A percentile compares a stretch with the other conserved stretches of the same genome.
phyloP scores from a whole-genome alignment of 192 early-diverging fungal species.

The Lobosporangium transversale region DNA sequence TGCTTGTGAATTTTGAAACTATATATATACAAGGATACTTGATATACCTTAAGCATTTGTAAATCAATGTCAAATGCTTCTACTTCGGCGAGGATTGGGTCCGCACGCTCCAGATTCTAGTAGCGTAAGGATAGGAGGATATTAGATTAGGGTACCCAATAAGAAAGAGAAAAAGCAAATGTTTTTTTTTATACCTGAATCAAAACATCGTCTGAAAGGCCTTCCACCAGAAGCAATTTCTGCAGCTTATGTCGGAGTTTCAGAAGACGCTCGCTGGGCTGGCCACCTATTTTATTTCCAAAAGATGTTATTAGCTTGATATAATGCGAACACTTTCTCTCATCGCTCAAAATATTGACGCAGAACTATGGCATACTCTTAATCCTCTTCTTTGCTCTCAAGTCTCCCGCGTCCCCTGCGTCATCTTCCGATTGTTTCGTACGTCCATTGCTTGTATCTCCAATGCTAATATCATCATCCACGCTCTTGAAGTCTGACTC shows the following conservation, averaged over 20 bases:
- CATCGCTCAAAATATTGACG: too few relatives aligned
- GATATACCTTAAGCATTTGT: conserved; percentile 50
- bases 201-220: conserved; percentile 33
- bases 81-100: conserved; percentile 49
- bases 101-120: conserved; percentile 42
- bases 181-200: conserved; percentile 28
- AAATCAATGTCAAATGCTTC: conserved; percentile 52
- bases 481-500: conserved; percentile 37
- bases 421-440: conserved; percentile 31
- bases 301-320: too few relatives aligned
- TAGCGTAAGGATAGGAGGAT: not conserved
- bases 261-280: conserved; percentile 39
- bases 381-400: conserved; percentile 29
- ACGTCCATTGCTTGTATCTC: conserved; percentile 11
- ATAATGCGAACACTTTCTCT: too few relatives aligned
- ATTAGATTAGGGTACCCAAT: not conserved
- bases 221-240: conserved; percentile 45
- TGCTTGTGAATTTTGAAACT: not conserved
- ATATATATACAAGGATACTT: not conserved
- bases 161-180: too few relatives aligned
- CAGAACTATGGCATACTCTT: conserved; percentile 13
- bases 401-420: conserved; percentile 16
- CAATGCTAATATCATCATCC: conserved; percentile 19
- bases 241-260: conserved; percentile 55
- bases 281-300: conserved; percentile 27